Base-by-base conservation (phyloP, 805 yeast genomes). In the Starmerella lactis-condensi region DNA sequence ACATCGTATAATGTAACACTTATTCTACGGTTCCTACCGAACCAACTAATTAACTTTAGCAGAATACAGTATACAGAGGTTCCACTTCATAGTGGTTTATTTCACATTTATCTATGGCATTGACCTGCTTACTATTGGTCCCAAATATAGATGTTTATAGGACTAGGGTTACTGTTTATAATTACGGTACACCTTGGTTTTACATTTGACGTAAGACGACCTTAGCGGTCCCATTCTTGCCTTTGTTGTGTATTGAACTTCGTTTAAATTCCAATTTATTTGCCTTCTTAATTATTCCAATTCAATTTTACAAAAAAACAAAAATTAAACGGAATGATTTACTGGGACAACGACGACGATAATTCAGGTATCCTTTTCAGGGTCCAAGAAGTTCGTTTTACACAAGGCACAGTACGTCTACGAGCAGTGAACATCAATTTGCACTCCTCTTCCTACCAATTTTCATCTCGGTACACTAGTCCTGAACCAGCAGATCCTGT, bases 401-500 rank as follows among this genome's bases (percentile, higher is more conserved):
- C 50, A 9, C 43, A 35, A 32, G 29, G 38, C 1, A 38, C 32
- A 19, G 41, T 43, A 12, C 27, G 38, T 12, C 39, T 45, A 8
- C 42, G 43, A 20, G 27, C 39, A 28, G 47, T 43, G 6, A 36
- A 32, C 13, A 29, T 44, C 6, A 35, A 39, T 19, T 28, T 42
- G 26, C 24, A 37, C 7, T 39, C 43, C 11, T 24, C 31, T 17
- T 26, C 42, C 17, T 43, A 41, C 33, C 44, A 35, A 14, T 45
- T 30, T 34, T 27, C 33, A 4, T 36, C 47, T 8, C 36, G 22
- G 17, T 20, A 39, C 22, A 37, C 24, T 14, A 24, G 8, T 17
- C 44, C 46, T 13, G 32, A 28, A 19, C 50, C 50, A 7, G 50
- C 38, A 7, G 50, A 45, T 22, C 46, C 47, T 6, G 42, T 45